These are phyloP conservation scores for Erodium trifolium DNA, from an alignment of 441 rosid species.

Conservation along the genomic window DNA sequence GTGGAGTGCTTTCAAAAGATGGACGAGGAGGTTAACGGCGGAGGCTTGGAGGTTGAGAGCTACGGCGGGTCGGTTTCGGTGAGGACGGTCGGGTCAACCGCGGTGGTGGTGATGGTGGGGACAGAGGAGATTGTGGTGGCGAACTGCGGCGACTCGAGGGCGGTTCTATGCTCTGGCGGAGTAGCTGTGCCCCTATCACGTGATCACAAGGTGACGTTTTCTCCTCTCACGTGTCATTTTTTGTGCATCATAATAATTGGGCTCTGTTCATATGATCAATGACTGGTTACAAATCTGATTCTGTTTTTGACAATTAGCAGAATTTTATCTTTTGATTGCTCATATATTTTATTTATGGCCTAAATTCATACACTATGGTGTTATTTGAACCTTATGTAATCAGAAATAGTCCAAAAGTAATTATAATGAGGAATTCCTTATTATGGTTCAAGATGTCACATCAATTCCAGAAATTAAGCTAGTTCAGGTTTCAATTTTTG, in stretches of 20 bases:
- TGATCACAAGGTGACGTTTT: constrained; percentile 19
- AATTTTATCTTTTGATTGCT: not conserved
- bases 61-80: not conserved
- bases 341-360: not conserved
- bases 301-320: not conserved
- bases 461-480: not conserved
- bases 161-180: constrained; percentile 20
- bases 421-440: too few species aligned
- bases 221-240: not conserved
- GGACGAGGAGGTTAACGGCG: constrained; percentile 26
- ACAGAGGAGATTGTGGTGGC: constrained; percentile 22
- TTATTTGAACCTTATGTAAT: not conserved
- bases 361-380: too few species aligned
- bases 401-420: not conserved
- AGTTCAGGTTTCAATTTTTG: not conserved
- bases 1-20: constrained; percentile 24
- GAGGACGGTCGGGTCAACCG: constrained; percentile 23
- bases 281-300: too few species aligned
- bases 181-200: constrained; percentile 21
- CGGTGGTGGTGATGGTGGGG: constrained; percentile 30
- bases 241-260: too few species aligned
- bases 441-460: not conserved
- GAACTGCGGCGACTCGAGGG: constrained; percentile 11
- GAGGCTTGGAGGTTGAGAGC: not conserved
- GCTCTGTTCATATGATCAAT: too few species aligned